Conservation (phyloP, 768 basidiomycete species). For the Naganishia antarctica region DNA sequence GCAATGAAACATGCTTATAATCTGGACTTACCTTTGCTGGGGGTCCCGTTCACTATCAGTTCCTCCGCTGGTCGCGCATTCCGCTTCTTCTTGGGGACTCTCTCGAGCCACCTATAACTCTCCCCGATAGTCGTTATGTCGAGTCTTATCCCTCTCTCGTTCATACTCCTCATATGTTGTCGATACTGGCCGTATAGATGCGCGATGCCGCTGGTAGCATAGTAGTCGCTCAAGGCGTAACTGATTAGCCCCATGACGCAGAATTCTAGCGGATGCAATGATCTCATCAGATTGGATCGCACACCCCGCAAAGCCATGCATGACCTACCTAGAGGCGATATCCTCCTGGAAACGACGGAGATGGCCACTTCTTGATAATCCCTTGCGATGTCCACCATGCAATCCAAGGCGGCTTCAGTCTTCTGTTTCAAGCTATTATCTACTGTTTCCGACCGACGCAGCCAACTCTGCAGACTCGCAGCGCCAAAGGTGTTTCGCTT, state of each 20-base stretch:
- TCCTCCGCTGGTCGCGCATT: background rate
- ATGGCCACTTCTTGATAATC: conserved; percentile 23
- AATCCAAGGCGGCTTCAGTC: conserved; percentile 7
- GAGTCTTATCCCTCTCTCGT: background rate
- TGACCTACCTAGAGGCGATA: conserved; percentile 25
- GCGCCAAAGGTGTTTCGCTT: background rate
- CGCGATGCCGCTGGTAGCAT: conserved; percentile 8
- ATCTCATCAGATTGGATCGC: too few species aligned
- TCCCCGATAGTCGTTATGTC: background rate
- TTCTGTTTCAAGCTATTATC: conserved; percentile 16
- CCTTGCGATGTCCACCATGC: conserved; percentile 15
- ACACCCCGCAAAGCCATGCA: background rate
- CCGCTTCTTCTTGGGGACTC: conserved; percentile 15
- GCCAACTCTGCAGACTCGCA: background rate
- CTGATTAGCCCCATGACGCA: conserved; percentile 23
- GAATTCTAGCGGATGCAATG: conserved; percentile 6
- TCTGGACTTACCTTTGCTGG: conserved; percentile 3
- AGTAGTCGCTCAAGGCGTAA: conserved; percentile 3
- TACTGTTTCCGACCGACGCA: background rate
- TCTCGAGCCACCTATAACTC: conserved; percentile 12
- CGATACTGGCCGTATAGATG: conserved; percentile 2
- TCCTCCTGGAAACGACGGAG: background rate
- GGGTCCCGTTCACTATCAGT: background rate
- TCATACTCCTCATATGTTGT: background rate
- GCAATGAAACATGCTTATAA: too few species aligned